phyloP scores from a whole-genome alignment of 352 stramenopile genomes.

The Peronosclerospora sorghi region DNA sequence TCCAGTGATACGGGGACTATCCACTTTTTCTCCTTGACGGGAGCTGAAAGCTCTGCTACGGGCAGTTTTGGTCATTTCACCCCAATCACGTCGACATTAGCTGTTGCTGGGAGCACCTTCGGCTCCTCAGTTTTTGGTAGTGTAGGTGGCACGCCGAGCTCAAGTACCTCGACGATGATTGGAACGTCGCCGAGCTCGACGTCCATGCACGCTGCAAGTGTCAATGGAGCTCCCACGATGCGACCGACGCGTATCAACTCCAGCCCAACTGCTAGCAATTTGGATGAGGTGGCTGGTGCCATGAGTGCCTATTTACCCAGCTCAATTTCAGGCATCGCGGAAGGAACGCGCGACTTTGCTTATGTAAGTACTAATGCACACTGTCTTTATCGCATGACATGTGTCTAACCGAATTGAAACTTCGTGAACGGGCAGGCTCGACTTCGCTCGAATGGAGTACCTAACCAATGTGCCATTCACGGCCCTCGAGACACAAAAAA shows the following conservation, averaged over 20 bases:
- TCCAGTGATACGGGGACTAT: conserved; percentile 94
- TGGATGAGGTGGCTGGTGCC: conserved; percentile 57
- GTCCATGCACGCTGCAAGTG: background rate
- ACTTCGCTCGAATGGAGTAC: conserved; percentile 50
- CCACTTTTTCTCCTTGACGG: conserved; percentile 90
- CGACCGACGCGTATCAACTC: conserved; percentile 24
- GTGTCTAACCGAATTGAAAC: conserved; percentile 1
- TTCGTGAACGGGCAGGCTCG: conserved; percentile 33
- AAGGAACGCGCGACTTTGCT: conserved; percentile 81
- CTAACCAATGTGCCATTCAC: conserved; percentile 73
- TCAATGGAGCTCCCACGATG: conserved; percentile 2
- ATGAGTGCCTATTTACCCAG: conserved; percentile 66
- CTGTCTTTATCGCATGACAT: background rate
- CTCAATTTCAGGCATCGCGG: conserved; percentile 68
- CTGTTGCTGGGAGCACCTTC: conserved; percentile 52
- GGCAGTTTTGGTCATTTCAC: conserved; percentile 75
- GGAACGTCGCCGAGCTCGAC: conserved; percentile 9
- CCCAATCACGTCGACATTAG: conserved; percentile 59
- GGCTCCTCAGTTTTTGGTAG: conserved; percentile 38
- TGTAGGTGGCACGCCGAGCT: conserved; percentile 7
- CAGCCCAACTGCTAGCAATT: conserved; percentile 31
- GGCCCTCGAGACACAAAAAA: conserved; percentile 43
- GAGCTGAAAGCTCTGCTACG: conserved; percentile 53
- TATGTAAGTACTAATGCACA: conserved; percentile 35
- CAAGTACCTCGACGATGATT: conserved; percentile 3